Evolutionary conservation across 2,329 filamentous ascomycete species (phyloP).

Genomic region (Colletotrichum ledebouriae): DNA sequence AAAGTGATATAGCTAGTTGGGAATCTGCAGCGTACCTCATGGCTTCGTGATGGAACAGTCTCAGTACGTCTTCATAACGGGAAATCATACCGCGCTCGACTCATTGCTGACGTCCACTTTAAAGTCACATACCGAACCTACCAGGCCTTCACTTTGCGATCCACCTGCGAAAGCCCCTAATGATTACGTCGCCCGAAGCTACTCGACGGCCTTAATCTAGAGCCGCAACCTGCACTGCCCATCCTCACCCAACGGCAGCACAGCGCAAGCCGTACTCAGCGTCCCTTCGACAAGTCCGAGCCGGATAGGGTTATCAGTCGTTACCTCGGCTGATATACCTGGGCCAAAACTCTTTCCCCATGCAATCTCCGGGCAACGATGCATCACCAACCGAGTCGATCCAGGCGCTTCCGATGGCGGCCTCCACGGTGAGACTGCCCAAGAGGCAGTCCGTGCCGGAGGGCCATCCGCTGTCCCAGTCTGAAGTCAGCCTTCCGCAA

Average conservation of each 20-base stretch:
- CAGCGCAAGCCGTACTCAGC: neutral
- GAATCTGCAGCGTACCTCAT: conserved; percentile 1
- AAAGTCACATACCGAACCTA: conserved; percentile 26
- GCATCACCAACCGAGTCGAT: conserved; percentile 74
- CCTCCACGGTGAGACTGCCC: conserved; percentile 69
- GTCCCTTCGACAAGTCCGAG: conserved; percentile 23
- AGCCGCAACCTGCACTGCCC: neutral
- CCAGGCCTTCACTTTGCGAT: conserved; percentile 23
- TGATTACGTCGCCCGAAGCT: conserved; percentile 37
- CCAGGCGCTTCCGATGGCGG: conserved; percentile 76
- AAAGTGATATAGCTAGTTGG: conserved; percentile 10
- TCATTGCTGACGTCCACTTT: conserved; percentile 2
- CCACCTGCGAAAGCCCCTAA: conserved; percentile 28
- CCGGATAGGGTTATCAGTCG: conserved; percentile 37
- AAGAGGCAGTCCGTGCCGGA: conserved; percentile 71
- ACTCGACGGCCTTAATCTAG: conserved; percentile 26
- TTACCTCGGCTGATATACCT: conserved; percentile 33
- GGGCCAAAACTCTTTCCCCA: conserved; percentile 61
- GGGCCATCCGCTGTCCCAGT: conserved; percentile 61
- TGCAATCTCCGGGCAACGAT: conserved; percentile 77
- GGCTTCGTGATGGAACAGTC: conserved; percentile 35
- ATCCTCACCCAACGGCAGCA: neutral
- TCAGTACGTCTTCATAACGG: conserved; percentile 15
- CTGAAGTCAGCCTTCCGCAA: conserved; percentile 67
- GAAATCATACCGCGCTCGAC: neutral